These are phyloP conservation scores for Cinnamomum micranthum DNA, from an alignment of 164 flowering plant species.

Conservation along the genomic window DNA sequence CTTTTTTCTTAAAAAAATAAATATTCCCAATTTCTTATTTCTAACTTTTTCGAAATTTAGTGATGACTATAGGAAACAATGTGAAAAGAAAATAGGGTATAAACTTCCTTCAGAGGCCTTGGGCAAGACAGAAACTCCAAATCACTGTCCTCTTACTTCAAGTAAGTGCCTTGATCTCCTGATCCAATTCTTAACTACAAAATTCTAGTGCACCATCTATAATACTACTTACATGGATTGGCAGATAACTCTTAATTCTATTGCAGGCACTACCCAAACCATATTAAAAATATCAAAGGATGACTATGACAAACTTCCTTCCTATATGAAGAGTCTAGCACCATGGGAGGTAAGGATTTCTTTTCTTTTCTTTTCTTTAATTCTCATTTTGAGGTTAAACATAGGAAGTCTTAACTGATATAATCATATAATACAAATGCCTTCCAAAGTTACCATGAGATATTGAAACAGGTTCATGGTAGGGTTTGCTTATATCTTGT, in stretches of 20 bases:
- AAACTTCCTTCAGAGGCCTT: constrained; percentile 7
- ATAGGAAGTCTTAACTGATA: too few species aligned
- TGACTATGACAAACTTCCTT: constrained; percentile 73
- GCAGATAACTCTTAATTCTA: constrained; percentile 16
- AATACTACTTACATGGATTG: neutral
- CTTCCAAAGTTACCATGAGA: too few species aligned
- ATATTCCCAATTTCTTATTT: neutral
- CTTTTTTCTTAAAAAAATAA: neutral
- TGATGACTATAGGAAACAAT: neutral
- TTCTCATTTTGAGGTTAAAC: neutral
- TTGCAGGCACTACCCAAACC: constrained; percentile 18
- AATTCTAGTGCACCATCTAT: neutral
- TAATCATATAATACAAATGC: too few species aligned
- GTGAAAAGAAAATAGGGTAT: constrained; percentile 6
- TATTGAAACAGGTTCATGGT: too few species aligned
- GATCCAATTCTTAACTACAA: neutral
- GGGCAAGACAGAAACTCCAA: constrained; percentile 24
- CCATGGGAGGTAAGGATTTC: constrained; percentile 74
- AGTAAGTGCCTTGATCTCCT: neutral
- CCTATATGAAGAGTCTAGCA: constrained; percentile 64
- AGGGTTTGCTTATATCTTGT: too few species aligned
- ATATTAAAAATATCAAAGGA: constrained; percentile 41
- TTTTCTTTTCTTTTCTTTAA: neutral
- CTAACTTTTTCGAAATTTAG: constrained; percentile 8
- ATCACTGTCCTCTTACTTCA: constrained; percentile 2